Evolutionary conservation across 495 filamentous ascomycete genomes (phyloP).

Genomic region (Zalerion maritima): DNA sequence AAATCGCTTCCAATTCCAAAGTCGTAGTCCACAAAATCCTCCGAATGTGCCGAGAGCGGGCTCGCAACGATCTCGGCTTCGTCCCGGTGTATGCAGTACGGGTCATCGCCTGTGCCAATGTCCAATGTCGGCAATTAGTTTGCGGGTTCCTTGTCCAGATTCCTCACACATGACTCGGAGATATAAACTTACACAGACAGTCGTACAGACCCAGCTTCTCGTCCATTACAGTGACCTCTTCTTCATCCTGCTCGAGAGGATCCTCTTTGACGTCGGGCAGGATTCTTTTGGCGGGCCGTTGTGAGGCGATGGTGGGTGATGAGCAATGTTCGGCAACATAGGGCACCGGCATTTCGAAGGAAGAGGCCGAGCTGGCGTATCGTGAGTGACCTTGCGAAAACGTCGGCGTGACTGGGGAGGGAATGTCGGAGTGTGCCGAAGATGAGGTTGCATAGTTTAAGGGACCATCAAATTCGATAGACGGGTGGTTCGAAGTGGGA

Average conservation of each 20-base stretch:
- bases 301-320: constrained; percentile 26
- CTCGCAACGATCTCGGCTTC: constrained; percentile 20
- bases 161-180: neutral
- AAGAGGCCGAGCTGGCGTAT: constrained; percentile 39
- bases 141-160: neutral
- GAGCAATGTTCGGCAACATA: constrained; percentile 27
- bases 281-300: constrained; percentile 31
- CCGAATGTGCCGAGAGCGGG: constrained; percentile 19
- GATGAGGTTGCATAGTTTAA: constrained; percentile 26
- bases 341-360: constrained; percentile 26
- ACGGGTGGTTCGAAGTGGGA: constrained; percentile 17
- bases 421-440: constrained; percentile 41
- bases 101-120: constrained; percentile 22
- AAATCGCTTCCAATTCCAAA: constrained; percentile 44
- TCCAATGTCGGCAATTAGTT: constrained; percentile 3
- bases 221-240: constrained; percentile 37
- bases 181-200: constrained; percentile 34
- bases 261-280: constrained; percentile 42
- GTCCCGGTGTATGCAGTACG: constrained; percentile 26
- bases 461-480: too few relatives aligned
- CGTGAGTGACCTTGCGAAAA: constrained; percentile 44
- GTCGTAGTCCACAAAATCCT: constrained; percentile 38
- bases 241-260: constrained; percentile 36
- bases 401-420: constrained; percentile 46
- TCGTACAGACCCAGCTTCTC: constrained; percentile 27